Conservation (phyloP, 257 asterid species). For the Forsythia suspensa region DNA sequence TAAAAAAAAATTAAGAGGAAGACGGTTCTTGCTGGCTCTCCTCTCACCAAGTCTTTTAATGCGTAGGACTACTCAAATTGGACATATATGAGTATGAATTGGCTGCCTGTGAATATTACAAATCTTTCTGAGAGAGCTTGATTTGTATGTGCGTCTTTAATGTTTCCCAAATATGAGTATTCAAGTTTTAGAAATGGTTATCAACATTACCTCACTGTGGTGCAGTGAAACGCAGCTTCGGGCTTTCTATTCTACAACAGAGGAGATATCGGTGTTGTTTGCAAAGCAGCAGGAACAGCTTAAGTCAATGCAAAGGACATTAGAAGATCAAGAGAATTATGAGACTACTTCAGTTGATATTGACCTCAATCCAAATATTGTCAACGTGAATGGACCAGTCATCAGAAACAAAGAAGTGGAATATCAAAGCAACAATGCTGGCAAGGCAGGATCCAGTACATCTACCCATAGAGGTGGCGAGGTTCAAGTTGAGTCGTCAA, state of each 20-base stretch:
- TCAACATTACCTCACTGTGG: slow-evolving; percentile 14
- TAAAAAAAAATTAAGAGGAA: background rate
- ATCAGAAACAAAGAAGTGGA: slow-evolving; percentile 40
- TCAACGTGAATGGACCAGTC: slow-evolving; percentile 19
- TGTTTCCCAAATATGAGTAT: background rate
- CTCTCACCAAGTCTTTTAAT: background rate
- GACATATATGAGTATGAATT: background rate
- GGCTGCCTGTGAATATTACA: background rate
- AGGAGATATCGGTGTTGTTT: slow-evolving; percentile 79
- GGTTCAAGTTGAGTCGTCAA: slow-evolving; percentile 44
- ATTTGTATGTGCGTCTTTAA: background rate
- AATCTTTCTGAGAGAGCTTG: background rate
- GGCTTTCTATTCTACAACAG: slow-evolving; percentile 94
- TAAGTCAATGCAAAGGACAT: slow-evolving; percentile 91
- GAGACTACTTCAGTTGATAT: slow-evolving; percentile 62
- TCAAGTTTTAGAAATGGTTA: background rate
- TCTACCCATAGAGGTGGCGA: slow-evolving; percentile 32
- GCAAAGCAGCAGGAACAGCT: slow-evolving; percentile 95
- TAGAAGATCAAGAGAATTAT: slow-evolving; percentile 88
- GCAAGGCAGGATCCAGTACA: slow-evolving; percentile 35
- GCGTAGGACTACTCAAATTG: background rate
- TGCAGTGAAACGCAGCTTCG: slow-evolving; percentile 98
- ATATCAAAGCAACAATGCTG: slow-evolving; percentile 31
- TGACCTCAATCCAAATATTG: slow-evolving; percentile 51
- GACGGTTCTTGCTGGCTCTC: background rate